phyloP scores from a whole-genome alignment of 108 stramenopile species.

The Conticribra guillardii region DNA sequence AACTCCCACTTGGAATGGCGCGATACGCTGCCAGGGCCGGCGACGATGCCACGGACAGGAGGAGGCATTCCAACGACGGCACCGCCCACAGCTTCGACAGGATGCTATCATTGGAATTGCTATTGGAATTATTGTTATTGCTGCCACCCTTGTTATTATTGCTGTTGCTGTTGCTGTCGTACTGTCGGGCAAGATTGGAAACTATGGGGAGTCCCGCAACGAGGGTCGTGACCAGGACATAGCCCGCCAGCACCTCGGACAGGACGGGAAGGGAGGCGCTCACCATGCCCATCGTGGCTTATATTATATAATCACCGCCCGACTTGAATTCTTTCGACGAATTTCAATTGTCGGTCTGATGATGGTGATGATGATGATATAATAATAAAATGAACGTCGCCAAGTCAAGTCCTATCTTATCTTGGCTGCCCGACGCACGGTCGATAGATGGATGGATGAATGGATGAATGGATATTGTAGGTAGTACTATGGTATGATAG shows the following conservation, averaged over 20 bases:
- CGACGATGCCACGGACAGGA: conserved; percentile 13
- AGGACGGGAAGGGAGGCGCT: background rate
- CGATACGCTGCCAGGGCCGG: conserved; percentile 17
- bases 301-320: too few relatives aligned
- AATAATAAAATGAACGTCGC: too few relatives aligned
- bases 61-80: conserved; percentile 16
- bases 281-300: too few relatives aligned
- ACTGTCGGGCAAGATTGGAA: background rate
- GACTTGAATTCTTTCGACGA: too few relatives aligned
- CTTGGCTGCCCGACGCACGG: too few relatives aligned
- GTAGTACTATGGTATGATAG: too few relatives aligned
- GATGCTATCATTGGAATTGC: background rate
- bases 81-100: background rate
- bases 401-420: too few relatives aligned
- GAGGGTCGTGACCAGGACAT: background rate
- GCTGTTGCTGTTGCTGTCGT: background rate
- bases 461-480: too few relatives aligned
- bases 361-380: too few relatives aligned
- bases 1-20: conserved; percentile 7
- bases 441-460: too few relatives aligned
- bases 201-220: conserved; percentile 6
- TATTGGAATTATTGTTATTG: background rate
- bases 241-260: background rate
- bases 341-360: too few relatives aligned
- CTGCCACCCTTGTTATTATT: background rate